Percentiles rank a stretch among this genome's conserved stretches.
Evolutionary conservation across 345 rosid genomes (phyloP).

Genomic region (Sisymbrium altissimum): DNA sequence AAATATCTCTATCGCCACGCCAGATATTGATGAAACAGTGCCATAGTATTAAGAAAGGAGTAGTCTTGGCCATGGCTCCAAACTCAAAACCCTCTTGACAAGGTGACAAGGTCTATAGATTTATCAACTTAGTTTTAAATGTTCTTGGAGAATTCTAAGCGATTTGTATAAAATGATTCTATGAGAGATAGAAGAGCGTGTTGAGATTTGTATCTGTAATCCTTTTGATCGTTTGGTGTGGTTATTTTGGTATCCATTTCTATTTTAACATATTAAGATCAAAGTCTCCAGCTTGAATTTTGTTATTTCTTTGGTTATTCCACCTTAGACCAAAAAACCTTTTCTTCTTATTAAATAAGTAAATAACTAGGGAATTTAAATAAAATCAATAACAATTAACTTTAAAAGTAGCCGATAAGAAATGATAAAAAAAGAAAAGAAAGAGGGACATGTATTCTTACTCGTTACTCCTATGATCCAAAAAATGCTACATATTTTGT

Average conservation of each 20-base stretch:
- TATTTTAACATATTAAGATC: neutral
- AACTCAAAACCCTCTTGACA: constrained; percentile 7
- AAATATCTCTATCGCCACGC: neutral
- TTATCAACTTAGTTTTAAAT: constrained; percentile 12
- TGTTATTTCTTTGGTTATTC: neutral
- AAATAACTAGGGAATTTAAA: too few species aligned
- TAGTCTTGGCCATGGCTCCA: neutral
- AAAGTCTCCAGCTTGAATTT: neutral
- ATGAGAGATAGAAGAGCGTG: constrained; percentile 3
- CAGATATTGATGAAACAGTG: neutral
- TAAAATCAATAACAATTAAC: too few species aligned
- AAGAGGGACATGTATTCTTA: too few species aligned
- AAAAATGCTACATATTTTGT: too few species aligned
- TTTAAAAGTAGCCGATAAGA: too few species aligned
- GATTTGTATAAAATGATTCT: constrained; percentile 2
- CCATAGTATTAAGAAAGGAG: neutral
- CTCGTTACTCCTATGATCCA: too few species aligned
- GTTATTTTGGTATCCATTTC: constrained; percentile 6
- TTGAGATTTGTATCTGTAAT: constrained; percentile 15
- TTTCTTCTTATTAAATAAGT: too few species aligned
- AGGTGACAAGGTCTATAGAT: constrained; percentile 9
- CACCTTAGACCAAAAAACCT: too few species aligned
- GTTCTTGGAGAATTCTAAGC: constrained; percentile 14
- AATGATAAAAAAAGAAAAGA: too few species aligned
- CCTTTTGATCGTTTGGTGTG: constrained; percentile 17